Conservation (phyloP, 352 stramenopile genomes). For the Phytophthora crassamura region DNA sequence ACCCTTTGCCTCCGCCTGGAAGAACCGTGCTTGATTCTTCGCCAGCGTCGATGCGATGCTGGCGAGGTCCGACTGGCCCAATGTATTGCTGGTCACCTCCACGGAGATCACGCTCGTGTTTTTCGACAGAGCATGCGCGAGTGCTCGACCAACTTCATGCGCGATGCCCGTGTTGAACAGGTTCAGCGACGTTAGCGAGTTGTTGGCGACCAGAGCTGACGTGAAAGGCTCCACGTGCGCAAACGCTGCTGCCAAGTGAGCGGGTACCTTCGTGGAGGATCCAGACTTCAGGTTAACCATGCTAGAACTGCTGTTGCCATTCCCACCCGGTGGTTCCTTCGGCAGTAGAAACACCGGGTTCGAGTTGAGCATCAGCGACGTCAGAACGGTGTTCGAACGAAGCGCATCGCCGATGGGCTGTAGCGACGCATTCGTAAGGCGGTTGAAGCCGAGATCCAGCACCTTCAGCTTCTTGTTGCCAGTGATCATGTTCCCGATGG, state of each 20-base stretch:
- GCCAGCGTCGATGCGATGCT: conserved; percentile 45
- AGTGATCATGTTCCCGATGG: conserved; percentile 61
- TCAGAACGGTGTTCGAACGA: conserved; percentile 54
- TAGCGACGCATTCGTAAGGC: conserved; percentile 49
- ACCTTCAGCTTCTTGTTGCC: conserved; percentile 58
- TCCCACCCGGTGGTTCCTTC: conserved; percentile 27
- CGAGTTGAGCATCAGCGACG: conserved; percentile 63
- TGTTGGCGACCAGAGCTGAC: conserved; percentile 41
- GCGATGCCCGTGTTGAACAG: conserved; percentile 69
- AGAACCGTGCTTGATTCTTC: conserved; percentile 51
- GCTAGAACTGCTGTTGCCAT: conserved; percentile 1
- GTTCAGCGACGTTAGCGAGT: conserved; percentile 57
- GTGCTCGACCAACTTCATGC: conserved; percentile 50
- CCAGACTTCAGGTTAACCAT: conserved; percentile 5
- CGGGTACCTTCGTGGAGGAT: conserved; percentile 15
- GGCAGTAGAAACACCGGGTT: conserved; percentile 52
- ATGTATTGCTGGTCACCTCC: conserved; percentile 54
- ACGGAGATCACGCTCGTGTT: conserved; percentile 60
- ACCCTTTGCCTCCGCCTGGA: conserved; percentile 37
- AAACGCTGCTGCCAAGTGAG: conserved; percentile 26
- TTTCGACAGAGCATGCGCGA: conserved; percentile 52
- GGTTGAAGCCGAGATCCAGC: conserved; percentile 69
- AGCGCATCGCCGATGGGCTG: conserved; percentile 47
- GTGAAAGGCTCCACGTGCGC: conserved; percentile 49
- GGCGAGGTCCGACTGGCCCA: conserved; percentile 58